Percentiles rank a stretch among this genome's conserved stretches.
Evolutionary conservation across 495 filamentous ascomycete genomes (phyloP).

Genomic region (Massariosphaeria phaeospora): DNA sequence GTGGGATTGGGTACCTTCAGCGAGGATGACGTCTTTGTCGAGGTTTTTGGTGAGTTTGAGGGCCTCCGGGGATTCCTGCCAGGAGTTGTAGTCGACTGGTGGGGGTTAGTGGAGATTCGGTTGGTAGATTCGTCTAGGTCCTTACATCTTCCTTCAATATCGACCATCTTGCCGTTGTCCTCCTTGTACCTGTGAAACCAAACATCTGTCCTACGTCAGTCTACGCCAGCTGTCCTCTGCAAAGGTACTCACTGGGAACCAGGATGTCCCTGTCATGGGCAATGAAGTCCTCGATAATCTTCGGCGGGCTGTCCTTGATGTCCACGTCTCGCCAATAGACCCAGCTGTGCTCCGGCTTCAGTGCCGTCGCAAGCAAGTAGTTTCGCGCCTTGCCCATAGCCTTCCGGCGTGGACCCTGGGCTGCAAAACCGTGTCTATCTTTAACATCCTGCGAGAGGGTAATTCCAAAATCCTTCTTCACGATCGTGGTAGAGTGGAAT

Average conservation of each 20-base stretch:
- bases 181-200: constrained; percentile 93
- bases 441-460: constrained; percentile 66
- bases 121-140: no score
- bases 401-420: constrained; percentile 86
- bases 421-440: constrained; percentile 77
- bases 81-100: constrained; percentile 96
- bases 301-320: constrained; percentile 81
- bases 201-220: constrained; percentile 60
- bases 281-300: constrained; percentile 91
- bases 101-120: constrained; percentile 6
- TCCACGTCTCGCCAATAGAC: constrained; percentile 99
- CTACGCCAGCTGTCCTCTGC: background rate
- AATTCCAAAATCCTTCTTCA: constrained; percentile 85
- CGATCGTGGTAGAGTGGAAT: constrained; percentile 75
- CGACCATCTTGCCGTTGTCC: constrained; percentile 51
- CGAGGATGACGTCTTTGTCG: constrained; percentile 74
- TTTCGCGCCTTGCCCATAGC: constrained; percentile 86
- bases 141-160: constrained; percentile 93
- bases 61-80: constrained; percentile 87
- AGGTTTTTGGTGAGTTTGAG: constrained; percentile 65
- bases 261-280: constrained; percentile 89
- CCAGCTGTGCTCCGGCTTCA: constrained; percentile 94
- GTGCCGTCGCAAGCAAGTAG: constrained; percentile 76
- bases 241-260: constrained; percentile 73
- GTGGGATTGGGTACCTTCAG: constrained; percentile 59